Evolutionary conservation across 2,329 filamentous ascomycete species (phyloP).

Genomic region (Davidsoniella australis): DNA sequence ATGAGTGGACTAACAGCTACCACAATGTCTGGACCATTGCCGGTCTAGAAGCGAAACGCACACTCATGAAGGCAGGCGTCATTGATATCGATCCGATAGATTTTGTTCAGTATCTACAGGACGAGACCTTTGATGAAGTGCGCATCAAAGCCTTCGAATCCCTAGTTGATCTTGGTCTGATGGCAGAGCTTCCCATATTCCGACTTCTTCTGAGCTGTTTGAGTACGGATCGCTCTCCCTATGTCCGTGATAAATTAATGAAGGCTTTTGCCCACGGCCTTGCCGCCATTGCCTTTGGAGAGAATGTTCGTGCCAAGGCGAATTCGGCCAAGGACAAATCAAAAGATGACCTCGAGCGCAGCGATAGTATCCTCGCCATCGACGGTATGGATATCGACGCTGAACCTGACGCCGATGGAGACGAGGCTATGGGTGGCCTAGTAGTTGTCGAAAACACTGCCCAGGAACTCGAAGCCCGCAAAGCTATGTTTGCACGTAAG

Average conservation of each 20-base stretch:
- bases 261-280: constrained; percentile 41
- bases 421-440: constrained; percentile 16
- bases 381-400: constrained; percentile 14
- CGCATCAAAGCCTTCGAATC: constrained; percentile 50
- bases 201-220: constrained; percentile 39
- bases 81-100: constrained; percentile 36
- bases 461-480: constrained; percentile 37
- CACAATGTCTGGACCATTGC: constrained; percentile 50
- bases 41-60: constrained; percentile 42
- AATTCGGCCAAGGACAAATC: not conserved
- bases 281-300: constrained; percentile 46
- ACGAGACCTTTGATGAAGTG: constrained; percentile 44
- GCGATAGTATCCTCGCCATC: constrained; percentile 11
- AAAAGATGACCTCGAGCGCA: not conserved
- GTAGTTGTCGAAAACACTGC: constrained; percentile 24
- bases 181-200: constrained; percentile 38
- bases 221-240: constrained; percentile 46
- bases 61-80: constrained; percentile 46
- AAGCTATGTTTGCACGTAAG: constrained; percentile 47
- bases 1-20: constrained; percentile 51
- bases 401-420: constrained; percentile 19
- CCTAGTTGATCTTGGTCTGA: constrained; percentile 43
- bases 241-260: constrained; percentile 42
- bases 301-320: constrained; percentile 18
- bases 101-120: constrained; percentile 47